A percentile compares a stretch with the other conserved stretches of the same genome.
These are phyloP conservation scores for Fusarium piperis DNA, from an alignment of 2,329 filamentous ascomycete species.

Conservation along the genomic window DNA sequence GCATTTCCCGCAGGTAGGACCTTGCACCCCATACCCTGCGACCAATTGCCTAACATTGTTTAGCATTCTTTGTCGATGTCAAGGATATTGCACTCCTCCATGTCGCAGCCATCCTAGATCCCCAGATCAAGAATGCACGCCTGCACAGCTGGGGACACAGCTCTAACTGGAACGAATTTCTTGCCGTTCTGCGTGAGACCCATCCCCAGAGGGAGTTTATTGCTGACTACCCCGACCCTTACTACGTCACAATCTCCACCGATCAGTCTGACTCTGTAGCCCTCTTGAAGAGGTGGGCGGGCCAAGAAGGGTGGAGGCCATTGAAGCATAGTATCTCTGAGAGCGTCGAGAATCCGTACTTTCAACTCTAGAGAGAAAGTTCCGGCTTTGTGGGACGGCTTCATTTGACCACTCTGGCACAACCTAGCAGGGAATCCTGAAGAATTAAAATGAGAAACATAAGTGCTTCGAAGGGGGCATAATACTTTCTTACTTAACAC, in stretches of 20 bases:
- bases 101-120: constrained; percentile 7
- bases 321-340: background rate
- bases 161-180: constrained; percentile 18
- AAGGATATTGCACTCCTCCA: constrained; percentile 18
- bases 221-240: background rate
- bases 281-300: background rate
- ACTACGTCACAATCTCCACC: background rate
- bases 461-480: no score
- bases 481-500: no score
- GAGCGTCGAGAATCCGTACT: background rate
- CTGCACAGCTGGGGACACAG: constrained; percentile 11
- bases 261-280: background rate
- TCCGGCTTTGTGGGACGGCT: no score
- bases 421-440: no score
- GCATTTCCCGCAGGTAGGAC: background rate
- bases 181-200: constrained; percentile 6
- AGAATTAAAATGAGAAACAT: no score
- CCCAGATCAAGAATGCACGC: constrained; percentile 3
- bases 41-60: background rate
- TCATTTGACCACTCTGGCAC: no score
- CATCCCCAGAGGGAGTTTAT: constrained; percentile 7
- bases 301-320: background rate
- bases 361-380: background rate
- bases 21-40: background rate
- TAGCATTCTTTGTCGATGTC: constrained; percentile 11